Evolutionary conservation across 2,329 filamentous ascomycete species (phyloP), one percentile per base, ranked within the genome.

Genomic region (Penicillium hesseltinei): DNA sequence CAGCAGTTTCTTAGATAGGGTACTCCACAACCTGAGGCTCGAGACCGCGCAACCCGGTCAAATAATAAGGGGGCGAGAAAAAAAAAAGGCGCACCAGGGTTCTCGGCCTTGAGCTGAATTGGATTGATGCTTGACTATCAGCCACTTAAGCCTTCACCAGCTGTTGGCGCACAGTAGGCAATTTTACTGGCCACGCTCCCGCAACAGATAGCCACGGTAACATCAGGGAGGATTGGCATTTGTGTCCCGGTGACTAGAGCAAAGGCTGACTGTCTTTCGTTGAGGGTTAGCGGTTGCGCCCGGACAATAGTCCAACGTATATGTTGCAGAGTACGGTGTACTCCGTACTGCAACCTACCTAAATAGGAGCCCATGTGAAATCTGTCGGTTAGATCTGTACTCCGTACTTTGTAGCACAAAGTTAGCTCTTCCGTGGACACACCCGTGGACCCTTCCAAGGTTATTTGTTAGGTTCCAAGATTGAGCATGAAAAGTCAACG

Each of bases 211-310:
- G 62, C 61, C 63, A 67, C 55, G 51, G 65, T 67, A 61, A 36
- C 62, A 67, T 67, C 57, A 58, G 47, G 54, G n/a, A n/a, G 43
- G 51, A 46, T 58, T 63, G 59, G 62, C 58, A 38, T 46, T 35
- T 42, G 21, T 54, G 43, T 46, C 53, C 51, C 53, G 53, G 55
- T 55, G 60, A 52, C 40, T 43, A 35, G 35, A 33, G 43, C 39
- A 47, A 49, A 49, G 51, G 31, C 48, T 19, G 54, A 23, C n/a
- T 23, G 5, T 11, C 21, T 9, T 19, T 33, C 1, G 10, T 50
- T 54, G 5, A 27, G 11, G 15, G 36, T 19, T 17, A 44, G 29
- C 47, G 27, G 38, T 35, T 48, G 42, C 27, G 50, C 6, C 43
- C 51, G 35, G 17, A 17, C 19, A n/a, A 19, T 45, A 6, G 25